Evolutionary conservation across 140 eudicot genomes (phyloP).

Genomic region (Senecio squalidus): DNA sequence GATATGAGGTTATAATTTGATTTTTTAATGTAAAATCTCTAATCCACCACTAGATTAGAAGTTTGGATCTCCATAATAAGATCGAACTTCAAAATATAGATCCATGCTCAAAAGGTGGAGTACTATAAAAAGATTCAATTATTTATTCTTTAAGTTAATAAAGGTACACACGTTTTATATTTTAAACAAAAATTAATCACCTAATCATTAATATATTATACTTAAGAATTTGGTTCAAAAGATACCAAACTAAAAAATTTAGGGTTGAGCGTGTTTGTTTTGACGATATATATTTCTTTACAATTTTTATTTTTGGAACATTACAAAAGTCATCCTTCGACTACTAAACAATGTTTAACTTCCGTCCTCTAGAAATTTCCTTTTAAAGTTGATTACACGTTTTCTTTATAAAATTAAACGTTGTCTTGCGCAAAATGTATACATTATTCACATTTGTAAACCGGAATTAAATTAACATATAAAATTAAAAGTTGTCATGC

Average conservation of each 20-base stretch:
- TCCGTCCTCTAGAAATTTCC: background rate
- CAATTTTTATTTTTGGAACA: no score
- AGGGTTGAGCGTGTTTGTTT: slow-evolving; percentile 11
- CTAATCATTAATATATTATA: slow-evolving; percentile 14
- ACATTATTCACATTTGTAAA: no score
- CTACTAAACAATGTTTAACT: background rate
- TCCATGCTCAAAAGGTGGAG: no score
- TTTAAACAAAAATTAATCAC: background rate
- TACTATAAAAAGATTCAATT: background rate
- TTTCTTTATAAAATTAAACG: no score
- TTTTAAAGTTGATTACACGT: background rate
- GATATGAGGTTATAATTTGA: no score
- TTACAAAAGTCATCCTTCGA: background rate
- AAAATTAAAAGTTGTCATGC: no score
- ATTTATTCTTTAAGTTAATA: background rate
- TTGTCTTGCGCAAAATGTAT: no score
- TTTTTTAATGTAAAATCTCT: no score
- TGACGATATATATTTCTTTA: background rate
- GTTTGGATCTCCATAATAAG: no score
- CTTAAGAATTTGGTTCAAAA: background rate
- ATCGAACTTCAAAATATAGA: no score
- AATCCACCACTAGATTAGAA: no score
- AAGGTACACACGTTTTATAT: slow-evolving; percentile 7
- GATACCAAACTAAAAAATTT: slow-evolving; percentile 12
- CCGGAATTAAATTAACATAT: no score